Evolutionary conservation across 306 rosid species (phyloP).

Genomic region (Acacia crassicarpa): DNA sequence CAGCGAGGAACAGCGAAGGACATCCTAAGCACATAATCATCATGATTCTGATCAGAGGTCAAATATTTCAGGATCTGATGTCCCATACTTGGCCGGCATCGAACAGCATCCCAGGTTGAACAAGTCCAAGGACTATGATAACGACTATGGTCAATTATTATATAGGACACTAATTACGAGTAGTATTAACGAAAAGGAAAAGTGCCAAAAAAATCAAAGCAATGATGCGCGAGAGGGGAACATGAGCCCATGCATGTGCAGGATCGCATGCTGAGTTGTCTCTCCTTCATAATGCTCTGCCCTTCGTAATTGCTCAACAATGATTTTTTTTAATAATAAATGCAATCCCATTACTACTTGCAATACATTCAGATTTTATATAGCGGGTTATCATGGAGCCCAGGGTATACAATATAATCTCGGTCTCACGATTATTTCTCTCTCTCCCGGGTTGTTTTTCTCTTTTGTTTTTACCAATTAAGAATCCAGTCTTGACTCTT

Average conservation of each 20-base stretch:
- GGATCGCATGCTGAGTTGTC: constrained; percentile 59
- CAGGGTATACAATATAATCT: not conserved
- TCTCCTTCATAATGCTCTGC: constrained; percentile 20
- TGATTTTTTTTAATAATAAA: constrained; percentile 28
- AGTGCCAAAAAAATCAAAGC: constrained; percentile 25
- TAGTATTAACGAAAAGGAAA: not conserved
- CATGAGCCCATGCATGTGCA: constrained; percentile 58
- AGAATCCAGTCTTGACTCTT: not conserved
- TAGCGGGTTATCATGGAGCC: constrained; percentile 4
- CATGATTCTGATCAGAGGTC: not conserved
- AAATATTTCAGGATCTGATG: constrained; percentile 38
- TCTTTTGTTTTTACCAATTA: not conserved
- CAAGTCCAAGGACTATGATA: constrained; percentile 34
- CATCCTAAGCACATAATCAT: not conserved
- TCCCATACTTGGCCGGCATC: constrained; percentile 40
- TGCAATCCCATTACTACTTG: constrained; percentile 10
- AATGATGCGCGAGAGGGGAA: constrained; percentile 35
- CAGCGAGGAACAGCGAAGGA: not conserved
- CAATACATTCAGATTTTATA: not conserved
- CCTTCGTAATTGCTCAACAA: constrained; percentile 20
- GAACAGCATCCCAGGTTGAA: constrained; percentile 51
- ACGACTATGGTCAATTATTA: constrained; percentile 33
- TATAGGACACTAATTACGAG: not conserved
- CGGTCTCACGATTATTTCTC: not conserved
- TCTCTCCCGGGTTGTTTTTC: not conserved